Conservation (phyloP, 257 asterid species). For the Fraxinus americana region DNA sequence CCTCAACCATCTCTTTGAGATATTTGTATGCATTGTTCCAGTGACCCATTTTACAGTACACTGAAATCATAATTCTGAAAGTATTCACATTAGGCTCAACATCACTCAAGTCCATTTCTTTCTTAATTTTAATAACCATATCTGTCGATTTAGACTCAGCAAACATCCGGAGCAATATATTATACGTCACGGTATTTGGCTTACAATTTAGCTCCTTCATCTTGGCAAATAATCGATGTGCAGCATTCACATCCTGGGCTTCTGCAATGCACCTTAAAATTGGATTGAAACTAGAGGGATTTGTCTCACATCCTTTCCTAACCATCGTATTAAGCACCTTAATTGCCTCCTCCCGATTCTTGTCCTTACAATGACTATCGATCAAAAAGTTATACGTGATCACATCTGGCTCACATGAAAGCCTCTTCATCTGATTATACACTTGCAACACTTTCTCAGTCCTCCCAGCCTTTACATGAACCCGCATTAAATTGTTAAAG, state of each 20-base stretch:
- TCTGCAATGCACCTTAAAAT: constrained; percentile 73
- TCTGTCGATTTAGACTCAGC: constrained; percentile 67
- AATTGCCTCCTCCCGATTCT: constrained; percentile 71
- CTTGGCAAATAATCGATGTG: constrained; percentile 63
- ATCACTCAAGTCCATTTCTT: constrained; percentile 71
- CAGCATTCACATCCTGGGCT: constrained; percentile 74
- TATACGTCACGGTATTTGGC: constrained; percentile 74
- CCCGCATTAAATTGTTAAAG: constrained; percentile 81
- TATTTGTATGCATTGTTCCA: constrained; percentile 84
- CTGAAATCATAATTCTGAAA: constrained; percentile 60
- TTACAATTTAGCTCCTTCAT: constrained; percentile 72
- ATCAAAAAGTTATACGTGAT: constrained; percentile 82
- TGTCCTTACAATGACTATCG: constrained; percentile 73
- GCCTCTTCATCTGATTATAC: constrained; percentile 85
- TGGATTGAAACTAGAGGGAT: constrained; percentile 69
- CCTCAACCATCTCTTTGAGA: constrained; percentile 82
- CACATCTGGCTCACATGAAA: constrained; percentile 67
- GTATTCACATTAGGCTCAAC: constrained; percentile 85
- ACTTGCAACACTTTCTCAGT: constrained; percentile 85
- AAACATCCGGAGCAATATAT: constrained; percentile 89
- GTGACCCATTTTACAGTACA: constrained; percentile 85
- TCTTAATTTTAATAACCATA: constrained; percentile 87
- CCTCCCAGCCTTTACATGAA: constrained; percentile 88
- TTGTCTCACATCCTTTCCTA: constrained; percentile 64
- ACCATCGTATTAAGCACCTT: constrained; percentile 73